phyloP scores from a whole-genome alignment of 371 early-diverging fungal genomes.

The Sporodiniella umbellata region DNA sequence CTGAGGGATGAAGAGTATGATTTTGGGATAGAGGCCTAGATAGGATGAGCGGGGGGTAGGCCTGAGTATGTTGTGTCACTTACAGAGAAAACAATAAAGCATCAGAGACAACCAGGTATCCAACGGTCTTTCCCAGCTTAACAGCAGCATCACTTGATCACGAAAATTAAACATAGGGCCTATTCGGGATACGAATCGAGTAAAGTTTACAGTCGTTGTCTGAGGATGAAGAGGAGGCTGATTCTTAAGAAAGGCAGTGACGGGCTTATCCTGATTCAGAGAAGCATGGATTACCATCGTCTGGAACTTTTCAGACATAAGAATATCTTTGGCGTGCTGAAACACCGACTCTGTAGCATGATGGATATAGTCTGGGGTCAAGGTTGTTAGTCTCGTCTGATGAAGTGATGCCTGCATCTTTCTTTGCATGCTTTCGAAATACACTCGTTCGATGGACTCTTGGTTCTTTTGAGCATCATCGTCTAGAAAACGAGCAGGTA shows the following conservation, averaged over 20 bases:
- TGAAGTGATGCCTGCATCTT: not conserved
- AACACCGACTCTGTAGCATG: conserved; percentile 5
- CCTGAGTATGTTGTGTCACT: not conserved
- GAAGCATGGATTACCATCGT: conserved; percentile 34
- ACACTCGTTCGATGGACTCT: not conserved
- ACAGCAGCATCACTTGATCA: conserved; percentile 28
- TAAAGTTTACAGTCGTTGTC: conserved; percentile 36
- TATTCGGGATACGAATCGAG: conserved; percentile 41
- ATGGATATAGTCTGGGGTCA: not conserved
- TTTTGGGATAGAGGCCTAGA: conserved; percentile 40
- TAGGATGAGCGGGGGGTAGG: not conserved
- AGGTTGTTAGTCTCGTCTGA: not conserved
- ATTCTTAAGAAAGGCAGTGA: conserved; percentile 28
- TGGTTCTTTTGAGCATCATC: conserved; percentile 6
- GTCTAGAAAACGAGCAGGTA: conserved; percentile 3
- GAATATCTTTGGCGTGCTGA: conserved; percentile 5
- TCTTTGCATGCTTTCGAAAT: not conserved
- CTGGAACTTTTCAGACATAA: conserved; percentile 29
- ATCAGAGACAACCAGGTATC: conserved; percentile 34
- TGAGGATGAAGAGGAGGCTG: conserved; percentile 38
- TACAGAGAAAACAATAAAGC: conserved; percentile 37
- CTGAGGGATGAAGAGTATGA: conserved; percentile 35
- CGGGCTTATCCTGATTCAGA: conserved; percentile 22
- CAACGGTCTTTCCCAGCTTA: conserved; percentile 40
- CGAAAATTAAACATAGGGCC: conserved; percentile 42